Base-by-base conservation (phyloP, 768 basidiomycete species). In the Trametes sanguinea region DNA sequence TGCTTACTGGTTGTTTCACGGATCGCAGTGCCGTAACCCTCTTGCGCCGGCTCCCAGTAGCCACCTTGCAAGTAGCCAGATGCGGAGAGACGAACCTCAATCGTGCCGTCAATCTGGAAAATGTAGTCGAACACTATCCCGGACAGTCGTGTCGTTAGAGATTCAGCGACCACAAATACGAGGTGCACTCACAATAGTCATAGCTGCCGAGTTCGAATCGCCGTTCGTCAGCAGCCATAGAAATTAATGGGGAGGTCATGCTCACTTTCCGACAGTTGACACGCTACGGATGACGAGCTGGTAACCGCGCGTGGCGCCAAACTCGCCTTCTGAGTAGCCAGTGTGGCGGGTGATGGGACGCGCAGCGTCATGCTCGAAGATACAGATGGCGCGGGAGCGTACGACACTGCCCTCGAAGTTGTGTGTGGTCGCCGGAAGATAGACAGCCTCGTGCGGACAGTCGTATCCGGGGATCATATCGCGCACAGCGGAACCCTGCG, bases 11-110 rank as follows among this genome's bases (percentile, higher is more conserved):
- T 79, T 3, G 77, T 80, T 37, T 84, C 78, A 55, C 79, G 80
- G 50, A 89, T 85, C 14, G 76, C 78, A 29, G 79, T 76, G 0
- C 87, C 87, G 66, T 87, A 87, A 0, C 73, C 67, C 3, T 74
- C 74, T 71, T 85, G 81, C 16, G 76, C 69, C 1, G 75, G 62
- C 37, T 82, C 80, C 81, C 84, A 87, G 69, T 78, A 85, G 11
- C 82, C 85, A 46, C 83, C 85, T 73, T 88, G 87, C 55, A 88
- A 75, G 68, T 89, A 89, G 1, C 87, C 87, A 3, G 85, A 87
- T 0, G 87, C 87, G 7, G 86, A 87, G 16, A 87, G 35, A 1
- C 84, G 78, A n/a, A 87, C 84, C 74, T 89, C 87, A 27, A 89
- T 80, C 2, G 85, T 86, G 3, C 87, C 86, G 63, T 88, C 87